phyloP scores from a whole-genome alignment of 2,329 filamentous ascomycete species.

The Colletotrichum lupini region DNA sequence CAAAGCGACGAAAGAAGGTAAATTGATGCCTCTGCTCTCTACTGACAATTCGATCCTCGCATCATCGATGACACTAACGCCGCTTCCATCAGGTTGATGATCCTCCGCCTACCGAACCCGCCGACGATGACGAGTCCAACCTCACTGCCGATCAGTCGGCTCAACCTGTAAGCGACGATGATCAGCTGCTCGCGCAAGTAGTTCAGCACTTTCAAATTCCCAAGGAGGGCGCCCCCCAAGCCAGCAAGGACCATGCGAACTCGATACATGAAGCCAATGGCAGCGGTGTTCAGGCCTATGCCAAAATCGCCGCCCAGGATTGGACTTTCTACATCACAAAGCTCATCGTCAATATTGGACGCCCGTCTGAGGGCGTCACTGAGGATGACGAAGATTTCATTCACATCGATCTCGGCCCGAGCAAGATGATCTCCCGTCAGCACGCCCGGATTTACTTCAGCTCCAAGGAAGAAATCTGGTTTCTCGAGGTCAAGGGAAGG shows the following conservation, averaged over 20 bases:
- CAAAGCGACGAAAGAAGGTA: constrained; percentile 74
- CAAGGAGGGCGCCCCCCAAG: constrained; percentile 63
- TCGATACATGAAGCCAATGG: constrained; percentile 70
- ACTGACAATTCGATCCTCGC: background rate
- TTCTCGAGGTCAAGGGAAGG: constrained; percentile 86
- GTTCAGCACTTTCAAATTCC: constrained; percentile 60
- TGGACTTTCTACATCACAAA: constrained; percentile 89
- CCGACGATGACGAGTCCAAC: constrained; percentile 58
- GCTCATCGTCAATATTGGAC: constrained; percentile 80
- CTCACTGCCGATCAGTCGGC: constrained; percentile 53
- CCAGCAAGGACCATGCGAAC: constrained; percentile 72
- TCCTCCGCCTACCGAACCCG: constrained; percentile 51
- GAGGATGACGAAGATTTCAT: constrained; percentile 65
- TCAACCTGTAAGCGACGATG: constrained; percentile 59
- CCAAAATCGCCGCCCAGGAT: constrained; percentile 82
- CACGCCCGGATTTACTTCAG: constrained; percentile 83
- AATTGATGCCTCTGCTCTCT: constrained; percentile 35
- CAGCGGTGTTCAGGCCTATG: constrained; percentile 78
- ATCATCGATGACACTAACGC: constrained; percentile 13
- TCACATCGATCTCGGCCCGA: constrained; percentile 89
- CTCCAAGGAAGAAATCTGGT: constrained; percentile 78
- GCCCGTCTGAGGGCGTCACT: constrained; percentile 66
- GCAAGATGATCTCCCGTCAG: constrained; percentile 82
- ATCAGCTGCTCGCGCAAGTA: constrained; percentile 66
- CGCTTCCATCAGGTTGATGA: constrained; percentile 47